Conservation (phyloP, 139 green algal species). For the Chlamydomonas applanata region DNA sequence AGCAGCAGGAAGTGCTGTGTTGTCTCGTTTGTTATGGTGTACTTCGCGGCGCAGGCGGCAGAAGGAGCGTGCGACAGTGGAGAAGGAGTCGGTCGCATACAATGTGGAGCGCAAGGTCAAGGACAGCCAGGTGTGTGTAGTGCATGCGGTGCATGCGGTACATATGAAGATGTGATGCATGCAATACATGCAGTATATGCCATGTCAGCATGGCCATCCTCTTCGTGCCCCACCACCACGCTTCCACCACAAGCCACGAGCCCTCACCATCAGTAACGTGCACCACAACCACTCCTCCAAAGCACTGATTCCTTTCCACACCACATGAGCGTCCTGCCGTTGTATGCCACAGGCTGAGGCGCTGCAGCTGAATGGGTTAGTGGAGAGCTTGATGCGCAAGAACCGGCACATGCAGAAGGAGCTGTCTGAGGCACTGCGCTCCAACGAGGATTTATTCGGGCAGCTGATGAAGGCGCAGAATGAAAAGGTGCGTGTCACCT, state of each 20-base stretch:
- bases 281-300: not conserved
- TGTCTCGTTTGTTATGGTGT: too few relatives aligned
- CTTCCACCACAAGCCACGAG: too few relatives aligned
- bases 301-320: not conserved
- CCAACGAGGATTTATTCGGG: conserved; percentile 42
- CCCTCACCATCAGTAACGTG: too few relatives aligned
- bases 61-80: conserved; percentile 51
- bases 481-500: conserved; percentile 4
- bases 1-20: too few relatives aligned
- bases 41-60: conserved; percentile 9
- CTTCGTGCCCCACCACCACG: too few relatives aligned
- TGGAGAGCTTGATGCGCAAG: conserved; percentile 54
- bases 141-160: not conserved
- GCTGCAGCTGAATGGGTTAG: conserved; percentile 39
- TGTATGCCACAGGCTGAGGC: conserved; percentile 38
- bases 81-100: conserved; percentile 31
- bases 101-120: conserved; percentile 39
- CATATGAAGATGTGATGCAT: not conserved
- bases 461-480: conserved; percentile 43
- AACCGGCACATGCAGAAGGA: conserved; percentile 49
- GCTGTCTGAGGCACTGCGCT: conserved; percentile 42
- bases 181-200: too few relatives aligned
- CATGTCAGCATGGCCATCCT: too few relatives aligned
- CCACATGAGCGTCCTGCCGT: not conserved
- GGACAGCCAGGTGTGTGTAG: conserved; percentile 33